Evolutionary conservation across 768 basidiomycete genomes (phyloP).

Genomic region (Epithele typhae): DNA sequence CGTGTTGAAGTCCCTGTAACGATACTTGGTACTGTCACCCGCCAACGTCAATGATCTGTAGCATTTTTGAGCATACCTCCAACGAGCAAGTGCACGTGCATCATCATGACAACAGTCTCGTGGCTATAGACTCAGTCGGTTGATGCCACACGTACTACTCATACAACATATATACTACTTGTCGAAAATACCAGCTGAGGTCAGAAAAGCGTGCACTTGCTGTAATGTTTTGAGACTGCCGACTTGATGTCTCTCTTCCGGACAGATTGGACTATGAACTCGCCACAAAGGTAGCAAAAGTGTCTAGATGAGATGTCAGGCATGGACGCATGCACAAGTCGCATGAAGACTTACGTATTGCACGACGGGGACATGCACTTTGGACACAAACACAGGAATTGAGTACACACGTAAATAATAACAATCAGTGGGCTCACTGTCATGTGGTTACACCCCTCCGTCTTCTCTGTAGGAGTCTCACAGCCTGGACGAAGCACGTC

Average conservation of each 20-base stretch:
- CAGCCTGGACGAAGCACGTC: no score
- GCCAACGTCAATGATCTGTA: no score
- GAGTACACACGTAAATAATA: no score
- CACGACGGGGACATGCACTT: conserved; percentile 31
- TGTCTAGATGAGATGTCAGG: conserved; percentile 28
- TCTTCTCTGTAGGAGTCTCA: conserved; percentile 30
- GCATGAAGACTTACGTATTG: conserved; percentile 31
- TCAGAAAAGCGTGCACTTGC: conserved; percentile 22
- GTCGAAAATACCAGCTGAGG: no score
- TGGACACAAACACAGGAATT: neutral
- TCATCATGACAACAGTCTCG: no score
- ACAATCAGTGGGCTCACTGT: conserved; percentile 28
- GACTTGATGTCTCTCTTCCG: conserved; percentile 14
- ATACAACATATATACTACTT: no score
- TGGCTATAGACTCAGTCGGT: no score
- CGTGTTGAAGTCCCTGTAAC: neutral
- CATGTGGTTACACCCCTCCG: conserved; percentile 33
- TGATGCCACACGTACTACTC: no score
- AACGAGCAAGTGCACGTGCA: no score
- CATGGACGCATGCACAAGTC: no score
- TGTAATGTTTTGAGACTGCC: conserved; percentile 25
- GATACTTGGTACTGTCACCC: no score
- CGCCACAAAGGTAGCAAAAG: conserved; percentile 33
- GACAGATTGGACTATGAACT: conserved; percentile 26
- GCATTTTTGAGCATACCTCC: no score